These are phyloP conservation scores for Cladophialophora psammophila DNA, from an alignment of 2,329 filamentous ascomycete genomes.

Conservation along the genomic window DNA sequence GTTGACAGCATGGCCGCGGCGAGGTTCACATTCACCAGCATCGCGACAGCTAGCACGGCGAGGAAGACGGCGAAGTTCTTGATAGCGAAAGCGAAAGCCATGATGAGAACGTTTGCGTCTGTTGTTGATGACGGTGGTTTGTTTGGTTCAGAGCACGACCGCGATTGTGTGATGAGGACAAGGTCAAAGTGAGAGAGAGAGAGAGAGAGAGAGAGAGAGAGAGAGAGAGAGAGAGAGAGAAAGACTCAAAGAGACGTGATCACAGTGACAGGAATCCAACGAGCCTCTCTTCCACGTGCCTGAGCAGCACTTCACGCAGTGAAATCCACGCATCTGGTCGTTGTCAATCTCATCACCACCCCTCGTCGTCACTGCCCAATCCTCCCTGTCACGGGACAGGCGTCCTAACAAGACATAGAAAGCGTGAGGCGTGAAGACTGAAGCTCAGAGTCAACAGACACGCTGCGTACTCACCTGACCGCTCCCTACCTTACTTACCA, in stretches of 20 bases:
- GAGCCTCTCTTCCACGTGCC: background rate
- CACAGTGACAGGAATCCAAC: background rate
- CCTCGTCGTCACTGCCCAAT: background rate
- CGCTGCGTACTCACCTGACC: no score
- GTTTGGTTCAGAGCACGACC: background rate
- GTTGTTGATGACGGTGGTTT: background rate
- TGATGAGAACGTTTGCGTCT: background rate
- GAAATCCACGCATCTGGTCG: background rate
- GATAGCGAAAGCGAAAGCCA: background rate
- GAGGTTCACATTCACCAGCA: constrained; percentile 1
- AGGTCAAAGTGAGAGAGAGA: background rate
- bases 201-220: background rate
- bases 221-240: background rate
- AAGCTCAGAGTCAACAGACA: no score
- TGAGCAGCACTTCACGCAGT: background rate
- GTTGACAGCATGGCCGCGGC: background rate
- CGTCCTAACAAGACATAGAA: no score
- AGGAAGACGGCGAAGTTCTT: background rate
- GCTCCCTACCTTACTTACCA: no score
- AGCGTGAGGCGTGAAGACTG: no score
- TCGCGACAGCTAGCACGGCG: background rate
- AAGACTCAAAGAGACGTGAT: background rate
- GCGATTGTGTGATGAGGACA: background rate
- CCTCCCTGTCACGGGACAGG: no score
- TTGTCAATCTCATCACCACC: background rate